Percentiles rank a stretch among this genome's conserved stretches.
phyloP scores from a whole-genome alignment of 352 stramenopile genomes.

The Phytophthora syringae region DNA sequence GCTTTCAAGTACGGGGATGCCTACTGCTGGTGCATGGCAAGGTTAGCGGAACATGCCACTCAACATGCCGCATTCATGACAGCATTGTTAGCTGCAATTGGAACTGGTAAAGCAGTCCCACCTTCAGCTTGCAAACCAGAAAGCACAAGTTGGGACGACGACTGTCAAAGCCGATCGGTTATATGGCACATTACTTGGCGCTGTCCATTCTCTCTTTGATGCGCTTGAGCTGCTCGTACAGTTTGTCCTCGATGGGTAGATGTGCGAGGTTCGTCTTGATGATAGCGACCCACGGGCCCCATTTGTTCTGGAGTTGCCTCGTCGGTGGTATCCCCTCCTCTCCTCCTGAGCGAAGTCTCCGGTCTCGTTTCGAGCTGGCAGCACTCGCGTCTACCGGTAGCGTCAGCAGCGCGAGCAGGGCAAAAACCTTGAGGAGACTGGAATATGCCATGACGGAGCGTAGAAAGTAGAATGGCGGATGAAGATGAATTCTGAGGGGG shows the following conservation, averaged over 20 bases:
- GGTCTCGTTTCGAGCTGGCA: background rate
- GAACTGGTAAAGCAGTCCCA: no score
- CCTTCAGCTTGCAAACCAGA: no score
- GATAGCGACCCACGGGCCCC: background rate
- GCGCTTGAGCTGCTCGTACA: background rate
- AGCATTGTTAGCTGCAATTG: no score
- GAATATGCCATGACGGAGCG: constrained; percentile 3
- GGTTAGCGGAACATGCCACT: no score
- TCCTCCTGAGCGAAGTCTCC: background rate
- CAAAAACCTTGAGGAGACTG: constrained; percentile 8
- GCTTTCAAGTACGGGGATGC: no score
- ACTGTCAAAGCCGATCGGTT: background rate
- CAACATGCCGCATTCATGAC: no score
- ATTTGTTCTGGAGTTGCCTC: background rate
- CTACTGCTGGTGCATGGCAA: no score
- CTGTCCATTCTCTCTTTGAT: background rate
- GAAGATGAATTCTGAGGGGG: background rate
- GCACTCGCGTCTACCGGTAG: background rate
- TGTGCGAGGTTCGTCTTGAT: background rate
- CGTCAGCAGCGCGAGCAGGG: constrained; percentile 5
- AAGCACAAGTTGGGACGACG: no score
- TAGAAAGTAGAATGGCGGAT: background rate
- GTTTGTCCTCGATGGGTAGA: background rate
- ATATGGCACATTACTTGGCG: background rate
- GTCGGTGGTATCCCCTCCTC: no score